These are phyloP conservation scores for Talaromyces sp. DNA, from an alignment of 2,329 filamentous ascomycete species.

Conservation along the genomic window DNA sequence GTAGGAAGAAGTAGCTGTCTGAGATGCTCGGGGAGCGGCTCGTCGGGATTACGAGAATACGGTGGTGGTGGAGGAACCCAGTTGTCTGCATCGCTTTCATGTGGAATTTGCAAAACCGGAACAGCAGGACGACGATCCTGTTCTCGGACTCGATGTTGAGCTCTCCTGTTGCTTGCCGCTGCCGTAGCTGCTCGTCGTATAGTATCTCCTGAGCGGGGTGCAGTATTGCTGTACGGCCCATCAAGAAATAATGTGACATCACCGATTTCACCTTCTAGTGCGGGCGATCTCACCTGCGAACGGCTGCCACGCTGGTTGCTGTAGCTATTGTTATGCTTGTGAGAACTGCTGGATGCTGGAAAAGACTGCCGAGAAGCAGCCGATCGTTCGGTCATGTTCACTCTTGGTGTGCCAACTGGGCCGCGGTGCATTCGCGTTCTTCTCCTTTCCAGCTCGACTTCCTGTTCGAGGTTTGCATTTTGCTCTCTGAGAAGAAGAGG, in stretches of 20 bases:
- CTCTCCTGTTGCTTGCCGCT: constrained; percentile 63
- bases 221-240: constrained; percentile 67
- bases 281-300: constrained; percentile 21
- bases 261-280: constrained; percentile 12
- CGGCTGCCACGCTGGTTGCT: constrained; percentile 22
- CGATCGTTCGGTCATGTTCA: constrained; percentile 23
- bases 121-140: constrained; percentile 13
- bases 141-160: constrained; percentile 38
- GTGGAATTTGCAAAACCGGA: constrained; percentile 67
- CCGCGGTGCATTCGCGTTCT: constrained; percentile 63
- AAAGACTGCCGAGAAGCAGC: constrained; percentile 20
- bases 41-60: constrained; percentile 46
- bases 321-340: constrained; percentile 12
- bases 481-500: constrained; percentile 70
- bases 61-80: constrained; percentile 84
- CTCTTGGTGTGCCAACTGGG: constrained; percentile 42
- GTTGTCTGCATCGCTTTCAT: constrained; percentile 82
- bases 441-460: constrained; percentile 72
- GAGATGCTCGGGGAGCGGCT: constrained; percentile 34
- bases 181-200: constrained; percentile 67
- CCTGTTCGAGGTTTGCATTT: constrained; percentile 66
- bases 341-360: constrained; percentile 15
- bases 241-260: constrained; percentile 57
- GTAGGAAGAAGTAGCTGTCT: constrained; percentile 28
- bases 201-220: constrained; percentile 64